Conservation (phyloP, 2,329 filamentous ascomycete species). For the Metarhizium album region DNA sequence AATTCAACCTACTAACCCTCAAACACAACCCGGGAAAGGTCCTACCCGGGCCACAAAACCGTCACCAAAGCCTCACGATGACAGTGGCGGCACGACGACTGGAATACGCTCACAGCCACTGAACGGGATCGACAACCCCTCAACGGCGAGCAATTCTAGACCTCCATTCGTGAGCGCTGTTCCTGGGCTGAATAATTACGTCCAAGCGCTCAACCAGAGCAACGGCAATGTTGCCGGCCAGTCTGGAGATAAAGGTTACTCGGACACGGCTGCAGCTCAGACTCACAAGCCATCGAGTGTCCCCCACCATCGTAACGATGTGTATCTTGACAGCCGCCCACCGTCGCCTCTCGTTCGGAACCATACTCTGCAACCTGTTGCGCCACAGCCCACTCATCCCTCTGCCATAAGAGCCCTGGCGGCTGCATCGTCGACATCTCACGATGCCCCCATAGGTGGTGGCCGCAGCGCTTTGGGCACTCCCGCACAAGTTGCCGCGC, state of each 20-base stretch:
- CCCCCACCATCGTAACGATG: slow-evolving; percentile 11
- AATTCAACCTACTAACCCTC: slow-evolving; percentile 10
- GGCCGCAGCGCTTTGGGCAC: slow-evolving; percentile 13
- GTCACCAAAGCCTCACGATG: neutral
- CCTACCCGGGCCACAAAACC: neutral
- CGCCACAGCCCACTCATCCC: slow-evolving; percentile 64
- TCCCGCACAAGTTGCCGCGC: slow-evolving; percentile 44
- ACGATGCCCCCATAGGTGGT: neutral
- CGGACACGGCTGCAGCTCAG: slow-evolving; percentile 12
- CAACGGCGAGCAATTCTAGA: slow-evolving; percentile 5
- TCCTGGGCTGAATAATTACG: slow-evolving; percentile 22
- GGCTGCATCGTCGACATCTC: slow-evolving; percentile 2
- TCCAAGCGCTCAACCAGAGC: slow-evolving; percentile 14
- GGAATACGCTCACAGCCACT: neutral
- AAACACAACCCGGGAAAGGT: slow-evolving; percentile 8
- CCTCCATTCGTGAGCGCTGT: slow-evolving; percentile 13
- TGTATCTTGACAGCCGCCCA: slow-evolving; percentile 22
- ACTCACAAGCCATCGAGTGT: slow-evolving; percentile 8
- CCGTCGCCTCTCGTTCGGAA: slow-evolving; percentile 57
- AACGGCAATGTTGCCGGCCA: slow-evolving; percentile 30
- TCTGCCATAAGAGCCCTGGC: slow-evolving; percentile 38
- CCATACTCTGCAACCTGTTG: slow-evolving; percentile 62
- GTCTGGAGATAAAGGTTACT: slow-evolving; percentile 29
- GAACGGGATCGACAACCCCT: neutral
- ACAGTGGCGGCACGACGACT: neutral